Evolutionary conservation across 2,329 filamentous ascomycete species (phyloP).

Genomic region (Falciphora oryzae): DNA sequence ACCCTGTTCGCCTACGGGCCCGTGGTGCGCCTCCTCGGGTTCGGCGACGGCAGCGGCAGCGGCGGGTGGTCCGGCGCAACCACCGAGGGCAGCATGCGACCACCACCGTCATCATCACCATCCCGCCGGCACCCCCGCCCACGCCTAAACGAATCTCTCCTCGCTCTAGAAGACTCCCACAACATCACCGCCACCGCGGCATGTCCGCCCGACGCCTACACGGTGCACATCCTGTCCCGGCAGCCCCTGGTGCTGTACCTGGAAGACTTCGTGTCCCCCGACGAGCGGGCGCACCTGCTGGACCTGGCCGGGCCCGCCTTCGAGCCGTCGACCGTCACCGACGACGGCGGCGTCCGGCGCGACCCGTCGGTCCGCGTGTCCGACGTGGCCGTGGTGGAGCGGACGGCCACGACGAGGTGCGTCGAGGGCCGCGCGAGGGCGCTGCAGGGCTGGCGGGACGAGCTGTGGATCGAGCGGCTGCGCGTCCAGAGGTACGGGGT

Average conservation of each 20-base stretch:
- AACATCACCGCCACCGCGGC: conserved; percentile 18
- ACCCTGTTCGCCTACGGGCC: conserved; percentile 40
- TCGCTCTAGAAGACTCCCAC: conserved; percentile 36
- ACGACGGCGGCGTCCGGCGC: conserved; percentile 38
- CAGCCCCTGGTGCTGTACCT: conserved; percentile 49
- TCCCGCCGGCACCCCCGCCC: conserved; percentile 27
- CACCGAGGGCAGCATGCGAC: no score
- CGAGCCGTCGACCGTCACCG: conserved; percentile 43
- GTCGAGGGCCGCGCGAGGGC: conserved; percentile 40
- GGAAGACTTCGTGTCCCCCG: conserved; percentile 41
- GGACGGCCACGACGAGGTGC: conserved; percentile 36
- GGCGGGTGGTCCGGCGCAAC: conserved; percentile 6
- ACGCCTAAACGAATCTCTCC: conserved; percentile 42
- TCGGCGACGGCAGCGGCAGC: conserved; percentile 1
- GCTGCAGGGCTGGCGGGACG: conserved; percentile 48
- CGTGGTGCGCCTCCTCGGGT: conserved; percentile 29
- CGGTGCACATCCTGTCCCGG: conserved; percentile 40
- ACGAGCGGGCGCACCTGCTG: conserved; percentile 41
- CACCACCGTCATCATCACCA: no score
- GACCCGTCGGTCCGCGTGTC: conserved; percentile 44
- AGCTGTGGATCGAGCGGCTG: conserved; percentile 47
- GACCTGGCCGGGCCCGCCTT: conserved; percentile 45
- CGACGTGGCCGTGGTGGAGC: conserved; percentile 44
- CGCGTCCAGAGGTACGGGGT: conserved; percentile 44
- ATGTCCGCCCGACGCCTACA: conserved; percentile 37